Conservation (phyloP, 495 filamentous ascomycete species). For the Neurospora sp. region DNA sequence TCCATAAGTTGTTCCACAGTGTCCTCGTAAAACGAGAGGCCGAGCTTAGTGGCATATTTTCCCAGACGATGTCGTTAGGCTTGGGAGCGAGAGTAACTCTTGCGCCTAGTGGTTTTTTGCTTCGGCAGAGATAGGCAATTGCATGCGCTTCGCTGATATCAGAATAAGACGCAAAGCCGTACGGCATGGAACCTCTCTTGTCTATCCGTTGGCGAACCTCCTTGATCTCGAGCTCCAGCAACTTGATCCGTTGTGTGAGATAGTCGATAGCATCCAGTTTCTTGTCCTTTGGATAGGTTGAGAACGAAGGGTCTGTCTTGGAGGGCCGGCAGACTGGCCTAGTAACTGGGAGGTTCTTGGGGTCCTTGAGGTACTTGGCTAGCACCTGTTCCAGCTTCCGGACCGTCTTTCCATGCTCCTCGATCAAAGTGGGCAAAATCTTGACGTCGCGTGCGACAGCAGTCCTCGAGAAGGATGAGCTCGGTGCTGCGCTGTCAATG, state of each 20-base stretch:
- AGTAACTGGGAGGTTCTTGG: conserved; percentile 65
- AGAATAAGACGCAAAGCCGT: conserved; percentile 89
- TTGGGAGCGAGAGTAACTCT: conserved; percentile 69
- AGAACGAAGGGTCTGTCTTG: conserved; percentile 53
- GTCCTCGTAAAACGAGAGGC: conserved; percentile 57
- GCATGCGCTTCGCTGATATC: conserved; percentile 79
- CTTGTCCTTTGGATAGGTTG: conserved; percentile 49
- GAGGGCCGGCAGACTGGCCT: conserved; percentile 72
- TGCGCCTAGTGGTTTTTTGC: conserved; percentile 73
- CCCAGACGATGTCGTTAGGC: conserved; percentile 93
- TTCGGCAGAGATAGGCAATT: conserved; percentile 70
- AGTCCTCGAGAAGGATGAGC: conserved; percentile 64
- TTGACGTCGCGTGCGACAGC: conserved; percentile 88
- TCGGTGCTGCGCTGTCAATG: conserved; percentile 64
- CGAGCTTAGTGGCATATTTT: conserved; percentile 68
- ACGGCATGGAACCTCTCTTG: conserved; percentile 76
- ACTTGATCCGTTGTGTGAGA: conserved; percentile 70
- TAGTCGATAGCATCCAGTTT: conserved; percentile 94
- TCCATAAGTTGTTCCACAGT: conserved; percentile 74
- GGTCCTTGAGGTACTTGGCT: conserved; percentile 83
- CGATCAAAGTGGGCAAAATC: conserved; percentile 71
- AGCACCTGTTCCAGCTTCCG: conserved; percentile 71
- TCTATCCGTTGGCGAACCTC: conserved; percentile 73
- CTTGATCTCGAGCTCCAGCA: conserved; percentile 75
- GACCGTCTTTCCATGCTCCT: conserved; percentile 73